Evolutionary conservation across 2,329 filamentous ascomycete genomes (phyloP).

Genomic region (Microsporum audouinii): DNA sequence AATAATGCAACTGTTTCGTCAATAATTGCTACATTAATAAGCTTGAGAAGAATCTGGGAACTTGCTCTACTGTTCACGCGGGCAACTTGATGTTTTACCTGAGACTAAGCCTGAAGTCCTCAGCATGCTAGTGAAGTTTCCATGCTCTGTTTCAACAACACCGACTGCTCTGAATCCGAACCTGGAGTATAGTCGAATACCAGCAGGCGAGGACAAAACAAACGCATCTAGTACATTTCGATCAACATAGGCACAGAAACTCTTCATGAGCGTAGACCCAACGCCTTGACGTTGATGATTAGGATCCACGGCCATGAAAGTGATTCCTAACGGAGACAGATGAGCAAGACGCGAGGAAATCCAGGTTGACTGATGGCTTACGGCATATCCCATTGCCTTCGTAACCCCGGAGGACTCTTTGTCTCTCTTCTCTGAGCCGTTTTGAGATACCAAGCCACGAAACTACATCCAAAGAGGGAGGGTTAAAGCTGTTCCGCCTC

Average conservation of each 20-base stretch:
- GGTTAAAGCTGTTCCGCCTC: not conserved
- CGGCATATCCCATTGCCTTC: not conserved
- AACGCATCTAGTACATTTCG: not conserved
- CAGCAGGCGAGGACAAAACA: not conserved
- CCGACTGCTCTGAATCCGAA: not conserved
- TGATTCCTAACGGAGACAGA: slow-evolving; percentile 8
- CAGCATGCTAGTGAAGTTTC: not conserved
- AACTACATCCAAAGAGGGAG: not conserved
- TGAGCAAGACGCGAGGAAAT: not conserved
- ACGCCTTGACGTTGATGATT: slow-evolving; percentile 13
- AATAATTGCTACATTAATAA: no score
- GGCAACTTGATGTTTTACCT: no score
- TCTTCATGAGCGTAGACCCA: slow-evolving; percentile 12
- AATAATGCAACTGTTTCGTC: no score
- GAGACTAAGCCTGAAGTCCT: not conserved
- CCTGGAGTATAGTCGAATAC: not conserved
- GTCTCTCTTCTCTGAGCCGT: not conserved
- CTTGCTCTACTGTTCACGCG: no score
- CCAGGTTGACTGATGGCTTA: not conserved
- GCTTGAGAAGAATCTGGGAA: no score
- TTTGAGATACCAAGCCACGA: not conserved
- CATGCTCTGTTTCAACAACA: not conserved
- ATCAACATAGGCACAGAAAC: slow-evolving; percentile 10
- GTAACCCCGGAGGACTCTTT: not conserved
- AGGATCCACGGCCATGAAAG: slow-evolving; percentile 13